These are phyloP conservation scores for Vitis cinerea DNA, from an alignment of 164 flowering plant species.

Conservation along the genomic window DNA sequence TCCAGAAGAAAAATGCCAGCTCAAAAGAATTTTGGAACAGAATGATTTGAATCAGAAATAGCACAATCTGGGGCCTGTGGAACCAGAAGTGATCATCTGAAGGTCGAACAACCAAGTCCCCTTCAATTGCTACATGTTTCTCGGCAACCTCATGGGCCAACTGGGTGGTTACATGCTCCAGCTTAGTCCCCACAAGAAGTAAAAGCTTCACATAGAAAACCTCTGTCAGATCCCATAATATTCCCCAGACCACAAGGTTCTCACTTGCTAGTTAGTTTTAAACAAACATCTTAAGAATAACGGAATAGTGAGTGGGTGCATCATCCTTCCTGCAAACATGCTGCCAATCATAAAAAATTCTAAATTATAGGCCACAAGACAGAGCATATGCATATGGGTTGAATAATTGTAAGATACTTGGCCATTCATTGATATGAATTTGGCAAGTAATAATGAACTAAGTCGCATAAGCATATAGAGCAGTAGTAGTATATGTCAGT, in stretches of 20 bases:
- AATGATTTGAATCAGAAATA: conserved; percentile 85
- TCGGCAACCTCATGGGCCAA: conserved; percentile 88
- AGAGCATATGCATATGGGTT: too few species aligned
- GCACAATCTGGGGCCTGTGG: conserved; percentile 53
- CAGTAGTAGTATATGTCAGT: not conserved
- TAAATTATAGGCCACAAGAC: too few species aligned
- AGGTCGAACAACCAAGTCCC: conserved; percentile 61
- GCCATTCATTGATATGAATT: too few species aligned
- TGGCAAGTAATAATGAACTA: too few species aligned
- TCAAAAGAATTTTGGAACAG: conserved; percentile 95
- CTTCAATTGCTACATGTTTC: conserved; percentile 57
- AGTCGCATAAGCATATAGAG: not conserved
- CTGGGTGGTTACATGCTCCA: conserved; percentile 74
- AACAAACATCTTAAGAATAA: too few species aligned
- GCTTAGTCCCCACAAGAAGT: conserved; percentile 85
- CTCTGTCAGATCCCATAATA: too few species aligned
- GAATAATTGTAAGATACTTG: too few species aligned
- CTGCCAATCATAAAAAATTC: too few species aligned
- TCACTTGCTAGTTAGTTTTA: too few species aligned
- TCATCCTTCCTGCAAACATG: too few species aligned
- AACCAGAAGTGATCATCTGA: conserved; percentile 96
- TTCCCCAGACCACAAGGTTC: too few species aligned
- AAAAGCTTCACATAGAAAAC: conserved; percentile 53
- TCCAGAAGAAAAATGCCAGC: conserved; percentile 96
- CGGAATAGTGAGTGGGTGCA: too few species aligned